Evolutionary conservation across 805 yeast species (phyloP).

Genomic region (Sporopachydermia quercuum): DNA sequence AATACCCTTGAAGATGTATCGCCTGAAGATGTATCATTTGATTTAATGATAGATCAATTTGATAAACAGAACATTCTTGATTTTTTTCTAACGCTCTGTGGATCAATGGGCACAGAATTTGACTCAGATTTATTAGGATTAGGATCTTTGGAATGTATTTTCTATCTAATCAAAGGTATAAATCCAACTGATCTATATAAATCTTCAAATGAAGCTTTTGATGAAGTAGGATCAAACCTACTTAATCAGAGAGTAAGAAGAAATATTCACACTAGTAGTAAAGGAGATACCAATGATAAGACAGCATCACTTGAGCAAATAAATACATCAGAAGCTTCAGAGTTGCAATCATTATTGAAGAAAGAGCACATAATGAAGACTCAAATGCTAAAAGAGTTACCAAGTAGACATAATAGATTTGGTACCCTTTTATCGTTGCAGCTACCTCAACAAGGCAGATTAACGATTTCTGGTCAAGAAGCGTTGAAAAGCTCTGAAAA

Average conservation of each 20-base stretch:
- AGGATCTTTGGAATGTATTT: conserved; percentile 54
- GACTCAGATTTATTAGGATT: conserved; percentile 45
- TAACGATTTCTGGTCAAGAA: conserved; percentile 62
- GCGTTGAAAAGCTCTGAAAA: conserved; percentile 36
- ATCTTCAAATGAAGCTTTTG: conserved; percentile 4
- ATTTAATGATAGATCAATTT: conserved; percentile 41
- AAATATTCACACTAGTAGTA: conserved; percentile 4
- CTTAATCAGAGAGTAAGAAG: conserved; percentile 7
- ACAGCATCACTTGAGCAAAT: background rate
- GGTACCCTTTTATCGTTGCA: conserved; percentile 73
- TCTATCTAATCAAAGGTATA: conserved; percentile 45
- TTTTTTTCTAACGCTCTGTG: conserved; percentile 55
- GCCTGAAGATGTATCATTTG: conserved; percentile 53
- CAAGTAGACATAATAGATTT: conserved; percentile 78
- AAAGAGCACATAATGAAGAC: conserved; percentile 44
- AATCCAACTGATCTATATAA: conserved; percentile 21
- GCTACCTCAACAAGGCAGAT: conserved; percentile 38
- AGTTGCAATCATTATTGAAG: conserved; percentile 30
- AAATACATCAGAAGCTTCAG: background rate
- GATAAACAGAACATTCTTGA: conserved; percentile 59
- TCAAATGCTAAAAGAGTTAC: conserved; percentile 31
- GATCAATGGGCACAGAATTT: conserved; percentile 49
- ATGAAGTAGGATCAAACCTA: background rate
- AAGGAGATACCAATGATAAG: background rate
- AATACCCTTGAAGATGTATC: conserved; percentile 43